phyloP scores from a whole-genome alignment of 768 basidiomycete genomes.

The Phlegmacium glaucopus region DNA sequence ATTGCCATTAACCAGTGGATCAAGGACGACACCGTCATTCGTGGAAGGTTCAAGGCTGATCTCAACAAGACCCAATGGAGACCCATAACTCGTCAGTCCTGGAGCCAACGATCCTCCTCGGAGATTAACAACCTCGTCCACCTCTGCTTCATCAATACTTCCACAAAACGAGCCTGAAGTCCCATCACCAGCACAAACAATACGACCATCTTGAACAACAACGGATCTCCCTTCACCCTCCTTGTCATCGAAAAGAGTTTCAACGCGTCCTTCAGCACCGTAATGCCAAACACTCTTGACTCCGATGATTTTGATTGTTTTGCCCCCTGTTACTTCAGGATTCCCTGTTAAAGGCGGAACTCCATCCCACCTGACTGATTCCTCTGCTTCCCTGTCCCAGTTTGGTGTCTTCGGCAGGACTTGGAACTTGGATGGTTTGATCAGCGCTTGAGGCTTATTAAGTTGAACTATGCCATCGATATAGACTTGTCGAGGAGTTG shows the following conservation, averaged over 20 bases:
- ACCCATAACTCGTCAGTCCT: slow-evolving; percentile 64
- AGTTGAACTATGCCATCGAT: slow-evolving; percentile 81
- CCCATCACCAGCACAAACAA: slow-evolving; percentile 41
- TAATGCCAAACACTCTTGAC: slow-evolving; percentile 38
- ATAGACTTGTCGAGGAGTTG: slow-evolving; percentile 78
- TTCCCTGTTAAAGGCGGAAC: slow-evolving; percentile 59
- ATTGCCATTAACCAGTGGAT: slow-evolving; percentile 37
- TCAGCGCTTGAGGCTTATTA: slow-evolving; percentile 25
- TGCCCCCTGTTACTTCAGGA: slow-evolving; percentile 18
- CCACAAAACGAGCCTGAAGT: background rate
- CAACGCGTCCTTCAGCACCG: slow-evolving; percentile 17
- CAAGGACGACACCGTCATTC: slow-evolving; percentile 58
- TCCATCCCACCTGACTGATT: slow-evolving; percentile 59
- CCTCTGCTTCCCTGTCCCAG: slow-evolving; percentile 57
- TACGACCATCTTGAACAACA: slow-evolving; percentile 49
- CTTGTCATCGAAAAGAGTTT: slow-evolving; percentile 19
- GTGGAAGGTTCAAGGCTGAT: slow-evolving; percentile 65
- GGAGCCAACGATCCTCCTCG: slow-evolving; percentile 60
- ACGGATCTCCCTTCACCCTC: slow-evolving; percentile 27
- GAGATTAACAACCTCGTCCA: slow-evolving; percentile 43
- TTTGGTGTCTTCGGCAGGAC: slow-evolving; percentile 48
- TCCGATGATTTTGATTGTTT: slow-evolving; percentile 48
- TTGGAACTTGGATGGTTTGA: slow-evolving; percentile 51
- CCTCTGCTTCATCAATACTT: background rate
- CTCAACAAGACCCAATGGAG: slow-evolving; percentile 63